Evolutionary conservation across 306 rosid species (phyloP).

Genomic region (Gynostemma pentaphyllum): DNA sequence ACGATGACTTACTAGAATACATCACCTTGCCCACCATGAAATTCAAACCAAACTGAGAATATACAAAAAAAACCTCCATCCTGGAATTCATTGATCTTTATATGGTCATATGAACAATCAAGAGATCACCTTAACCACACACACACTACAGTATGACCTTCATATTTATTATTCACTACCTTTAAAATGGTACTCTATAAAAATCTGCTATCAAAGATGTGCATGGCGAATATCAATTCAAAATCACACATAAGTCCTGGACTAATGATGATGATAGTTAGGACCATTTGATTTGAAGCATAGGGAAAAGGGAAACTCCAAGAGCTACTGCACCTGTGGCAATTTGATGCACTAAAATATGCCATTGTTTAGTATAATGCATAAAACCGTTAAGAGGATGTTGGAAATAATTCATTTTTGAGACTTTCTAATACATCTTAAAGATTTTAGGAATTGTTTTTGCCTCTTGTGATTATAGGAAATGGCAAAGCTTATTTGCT

Average conservation of each 20-base stretch:
- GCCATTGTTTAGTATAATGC: background rate
- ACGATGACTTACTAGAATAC: background rate
- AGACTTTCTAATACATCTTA: background rate
- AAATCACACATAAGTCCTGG: background rate
- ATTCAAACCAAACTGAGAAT: background rate
- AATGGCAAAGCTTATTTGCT: background rate
- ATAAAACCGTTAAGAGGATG: background rate
- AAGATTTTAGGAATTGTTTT: background rate
- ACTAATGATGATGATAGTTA: background rate
- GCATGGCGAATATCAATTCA: background rate
- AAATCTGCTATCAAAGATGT: background rate
- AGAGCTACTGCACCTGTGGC: too few relatives aligned
- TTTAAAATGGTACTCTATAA: background rate
- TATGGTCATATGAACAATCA: background rate
- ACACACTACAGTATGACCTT: background rate
- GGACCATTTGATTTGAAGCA: background rate
- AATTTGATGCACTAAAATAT: background rate
- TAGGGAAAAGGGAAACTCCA: background rate
- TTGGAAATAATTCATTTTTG: background rate
- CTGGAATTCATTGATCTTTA: background rate
- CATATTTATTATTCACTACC: background rate
- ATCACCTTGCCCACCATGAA: background rate
- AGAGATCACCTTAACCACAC: background rate
- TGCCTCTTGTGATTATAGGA: background rate
- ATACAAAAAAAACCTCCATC: background rate